A percentile compares a stretch with the other conserved stretches of the same genome.
Conservation (phyloP, 768 basidiomycete genomes). For the Psilocybe subaeruginosa region DNA sequence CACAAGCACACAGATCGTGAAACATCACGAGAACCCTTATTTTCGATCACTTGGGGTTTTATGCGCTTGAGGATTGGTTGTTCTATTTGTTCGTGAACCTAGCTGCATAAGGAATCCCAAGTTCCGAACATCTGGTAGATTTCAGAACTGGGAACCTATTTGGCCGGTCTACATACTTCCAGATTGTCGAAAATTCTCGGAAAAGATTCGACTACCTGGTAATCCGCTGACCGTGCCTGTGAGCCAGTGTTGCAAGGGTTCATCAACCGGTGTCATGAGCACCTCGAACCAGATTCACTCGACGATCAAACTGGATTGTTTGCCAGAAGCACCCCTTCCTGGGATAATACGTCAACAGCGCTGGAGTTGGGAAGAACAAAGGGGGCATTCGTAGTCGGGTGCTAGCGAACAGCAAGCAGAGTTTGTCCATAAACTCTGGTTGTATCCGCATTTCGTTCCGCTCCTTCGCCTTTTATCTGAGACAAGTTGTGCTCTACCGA, state of each 20-base stretch:
- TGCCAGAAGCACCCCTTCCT: constrained; percentile 38
- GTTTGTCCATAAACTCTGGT: constrained; percentile 36
- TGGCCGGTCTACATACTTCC: constrained; percentile 28
- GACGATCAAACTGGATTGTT: constrained; percentile 46
- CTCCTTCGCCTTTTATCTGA: constrained; percentile 43
- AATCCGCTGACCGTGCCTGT: constrained; percentile 48
- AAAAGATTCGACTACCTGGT: constrained; percentile 48
- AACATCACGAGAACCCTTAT: constrained; percentile 36
- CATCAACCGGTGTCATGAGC: constrained; percentile 47
- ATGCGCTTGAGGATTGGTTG: constrained; percentile 35
- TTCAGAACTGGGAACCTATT: constrained; percentile 44
- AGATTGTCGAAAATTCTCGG: constrained; percentile 43
- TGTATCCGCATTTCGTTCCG: constrained; percentile 48
- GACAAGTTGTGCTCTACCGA: constrained; percentile 40
- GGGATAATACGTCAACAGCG: constrained; percentile 49
- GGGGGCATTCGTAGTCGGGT: constrained; percentile 34
- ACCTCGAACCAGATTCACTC: constrained; percentile 46
- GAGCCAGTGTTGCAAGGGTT: constrained; percentile 46
- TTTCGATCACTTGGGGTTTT: constrained; percentile 36
- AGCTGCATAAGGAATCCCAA: constrained; percentile 52
- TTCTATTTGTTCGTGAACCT: constrained; percentile 41
- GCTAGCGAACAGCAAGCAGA: constrained; percentile 36
- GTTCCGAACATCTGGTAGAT: constrained; percentile 45
- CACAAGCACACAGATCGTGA: constrained; percentile 26
- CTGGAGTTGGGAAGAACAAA: constrained; percentile 41